Evolutionary conservation across 495 filamentous ascomycete species (phyloP).

Genomic region (Xylaria flabelliformis): DNA sequence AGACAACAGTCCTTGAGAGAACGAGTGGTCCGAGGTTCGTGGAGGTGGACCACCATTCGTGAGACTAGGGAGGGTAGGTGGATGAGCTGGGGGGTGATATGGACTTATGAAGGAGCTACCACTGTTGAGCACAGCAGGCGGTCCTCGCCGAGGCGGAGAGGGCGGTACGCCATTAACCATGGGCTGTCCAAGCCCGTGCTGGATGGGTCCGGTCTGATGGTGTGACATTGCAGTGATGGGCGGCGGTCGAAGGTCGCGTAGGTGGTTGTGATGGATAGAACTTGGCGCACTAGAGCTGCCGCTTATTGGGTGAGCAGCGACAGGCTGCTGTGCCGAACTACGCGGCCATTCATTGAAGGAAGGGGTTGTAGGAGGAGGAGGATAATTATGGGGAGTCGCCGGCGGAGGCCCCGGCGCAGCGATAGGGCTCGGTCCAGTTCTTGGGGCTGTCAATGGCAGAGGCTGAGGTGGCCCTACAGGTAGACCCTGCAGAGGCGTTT

Average conservation of each 20-base stretch:
- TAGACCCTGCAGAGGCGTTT: constrained; percentile 34
- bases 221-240: constrained; percentile 47
- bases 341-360: constrained; percentile 43
- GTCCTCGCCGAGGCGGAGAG: constrained; percentile 46
- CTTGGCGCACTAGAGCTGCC: constrained; percentile 38
- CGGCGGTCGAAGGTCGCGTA: constrained; percentile 50
- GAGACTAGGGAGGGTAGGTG: constrained; percentile 46
- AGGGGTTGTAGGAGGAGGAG: constrained; percentile 43
- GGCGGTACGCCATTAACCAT: constrained; percentile 49
- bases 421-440: constrained; percentile 36
- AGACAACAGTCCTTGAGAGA: constrained; percentile 43
- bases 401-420: constrained; percentile 40
- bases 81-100: constrained; percentile 43
- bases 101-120: constrained; percentile 31
- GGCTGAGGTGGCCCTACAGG: constrained; percentile 32
- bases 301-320: constrained; percentile 50
- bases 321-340: constrained; percentile 42
- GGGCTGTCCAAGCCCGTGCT: constrained; percentile 49
- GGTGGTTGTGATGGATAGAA: constrained; percentile 49
- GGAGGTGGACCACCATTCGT: constrained; percentile 43
- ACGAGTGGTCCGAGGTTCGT: constrained; percentile 41
- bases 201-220: constrained; percentile 42
- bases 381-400: constrained; percentile 45
- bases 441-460: constrained; percentile 33
- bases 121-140: constrained; percentile 31